phyloP scores from a whole-genome alignment of 345 rosid genomes.

The Citrus maxima region DNA sequence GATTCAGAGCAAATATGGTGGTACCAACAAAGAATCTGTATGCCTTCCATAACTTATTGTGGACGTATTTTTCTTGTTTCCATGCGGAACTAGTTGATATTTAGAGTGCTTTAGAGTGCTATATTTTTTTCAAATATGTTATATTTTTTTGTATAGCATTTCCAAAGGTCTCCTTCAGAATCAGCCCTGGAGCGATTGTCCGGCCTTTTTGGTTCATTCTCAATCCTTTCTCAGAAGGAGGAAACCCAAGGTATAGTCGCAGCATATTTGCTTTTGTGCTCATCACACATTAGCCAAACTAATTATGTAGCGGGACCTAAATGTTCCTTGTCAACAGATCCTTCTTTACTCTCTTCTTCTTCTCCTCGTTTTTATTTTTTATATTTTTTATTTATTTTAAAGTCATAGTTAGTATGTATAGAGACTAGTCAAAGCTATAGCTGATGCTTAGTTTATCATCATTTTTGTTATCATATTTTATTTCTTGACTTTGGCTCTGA shows the following conservation, averaged over 20 bases:
- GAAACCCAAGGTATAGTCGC: constrained; percentile 51
- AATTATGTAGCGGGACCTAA: neutral
- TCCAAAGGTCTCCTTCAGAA: constrained; percentile 75
- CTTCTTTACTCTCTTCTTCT: neutral
- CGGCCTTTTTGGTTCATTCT: constrained; percentile 67
- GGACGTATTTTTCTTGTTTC: neutral
- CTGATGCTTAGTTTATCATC: neutral
- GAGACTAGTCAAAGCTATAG: neutral
- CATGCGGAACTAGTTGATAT: neutral
- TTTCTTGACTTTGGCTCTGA: neutral
- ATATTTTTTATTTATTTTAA: neutral
- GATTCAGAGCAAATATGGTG: constrained; percentile 86
- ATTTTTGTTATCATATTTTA: neutral
- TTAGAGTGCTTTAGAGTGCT: neutral
- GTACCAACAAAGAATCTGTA: constrained; percentile 60
- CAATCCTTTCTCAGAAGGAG: constrained; percentile 55
- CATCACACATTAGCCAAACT: neutral
- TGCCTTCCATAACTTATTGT: constrained; percentile 8
- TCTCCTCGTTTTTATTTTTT: neutral
- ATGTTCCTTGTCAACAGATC: neutral
- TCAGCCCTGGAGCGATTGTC: constrained; percentile 75
- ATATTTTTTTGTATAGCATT: constrained; percentile 32
- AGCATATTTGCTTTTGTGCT: neutral
- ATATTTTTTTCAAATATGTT: neutral
- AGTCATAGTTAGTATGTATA: neutral